A percentile compares a stretch with the other conserved stretches of the same genome.
Evolutionary conservation across 1,284 basidiomycete species (phyloP).

Genomic region (Boletus semigastroideus): DNA sequence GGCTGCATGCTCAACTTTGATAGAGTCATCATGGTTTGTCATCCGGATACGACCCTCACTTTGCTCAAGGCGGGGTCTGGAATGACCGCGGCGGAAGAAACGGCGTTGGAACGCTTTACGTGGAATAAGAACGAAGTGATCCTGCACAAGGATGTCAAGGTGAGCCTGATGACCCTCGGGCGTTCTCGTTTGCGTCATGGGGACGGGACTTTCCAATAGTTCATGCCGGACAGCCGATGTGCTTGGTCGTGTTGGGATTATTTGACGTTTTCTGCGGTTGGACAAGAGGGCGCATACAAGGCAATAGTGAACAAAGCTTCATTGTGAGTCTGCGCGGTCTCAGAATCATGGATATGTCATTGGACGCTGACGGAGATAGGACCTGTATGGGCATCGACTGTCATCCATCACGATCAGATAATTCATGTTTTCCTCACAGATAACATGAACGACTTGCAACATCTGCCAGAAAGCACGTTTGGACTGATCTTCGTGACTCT

Average conservation of each 20-base stretch:
- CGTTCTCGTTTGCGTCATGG: background rate
- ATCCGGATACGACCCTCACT: constrained; percentile 65
- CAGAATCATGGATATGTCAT: constrained; percentile 3
- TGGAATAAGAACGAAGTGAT: constrained; percentile 76
- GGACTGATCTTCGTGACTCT: constrained; percentile 79
- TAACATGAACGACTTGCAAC: constrained; percentile 80
- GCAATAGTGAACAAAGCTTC: constrained; percentile 62
- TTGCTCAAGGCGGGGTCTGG: constrained; percentile 58
- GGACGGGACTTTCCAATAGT: constrained; percentile 33
- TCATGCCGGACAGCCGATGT: constrained; percentile 61
- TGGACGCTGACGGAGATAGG: constrained; percentile 24
- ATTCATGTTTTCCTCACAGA: constrained; percentile 39
- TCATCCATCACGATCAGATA: constrained; percentile 7
- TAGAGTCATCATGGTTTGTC: constrained; percentile 77
- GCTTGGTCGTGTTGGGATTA: constrained; percentile 82
- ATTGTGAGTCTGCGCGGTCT: constrained; percentile 46
- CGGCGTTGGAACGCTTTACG: constrained; percentile 56
- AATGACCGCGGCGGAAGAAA: constrained; percentile 54
- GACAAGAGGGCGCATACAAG: constrained; percentile 37
- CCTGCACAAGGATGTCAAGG: constrained; percentile 66
- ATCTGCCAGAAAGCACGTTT: constrained; percentile 55
- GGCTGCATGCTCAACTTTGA: constrained; percentile 56
- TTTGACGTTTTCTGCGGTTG: constrained; percentile 50
- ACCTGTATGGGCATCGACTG: constrained; percentile 39
- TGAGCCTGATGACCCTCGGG: constrained; percentile 42